These are phyloP conservation scores for Sporothrix mexicana DNA, from an alignment of 2,329 filamentous ascomycete species.

Conservation along the genomic window DNA sequence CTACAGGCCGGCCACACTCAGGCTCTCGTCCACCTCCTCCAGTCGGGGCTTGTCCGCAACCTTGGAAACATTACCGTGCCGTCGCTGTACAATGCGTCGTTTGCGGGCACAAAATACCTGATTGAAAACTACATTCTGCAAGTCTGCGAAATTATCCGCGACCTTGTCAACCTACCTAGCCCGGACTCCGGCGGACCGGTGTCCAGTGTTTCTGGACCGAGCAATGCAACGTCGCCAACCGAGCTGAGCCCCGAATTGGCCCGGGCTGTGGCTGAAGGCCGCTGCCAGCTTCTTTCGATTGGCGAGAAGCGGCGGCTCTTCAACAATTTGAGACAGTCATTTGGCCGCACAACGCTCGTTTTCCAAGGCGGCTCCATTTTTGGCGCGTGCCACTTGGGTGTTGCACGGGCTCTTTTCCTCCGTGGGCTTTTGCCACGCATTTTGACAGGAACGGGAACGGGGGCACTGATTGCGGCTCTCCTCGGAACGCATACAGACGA, in stretches of 20 bases:
- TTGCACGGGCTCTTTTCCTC: constrained; percentile 84
- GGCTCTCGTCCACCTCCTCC: constrained; percentile 76
- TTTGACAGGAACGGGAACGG: constrained; percentile 88
- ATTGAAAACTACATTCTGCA: constrained; percentile 91
- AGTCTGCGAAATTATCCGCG: constrained; percentile 79
- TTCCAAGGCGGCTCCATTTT: constrained; percentile 92
- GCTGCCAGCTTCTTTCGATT: constrained; percentile 30
- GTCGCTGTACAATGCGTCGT: constrained; percentile 81
- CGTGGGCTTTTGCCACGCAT: constrained; percentile 84
- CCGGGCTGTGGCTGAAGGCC: constrained; percentile 35
- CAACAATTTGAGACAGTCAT: constrained; percentile 85
- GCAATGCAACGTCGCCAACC: not conserved
- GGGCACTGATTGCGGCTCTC: constrained; percentile 85
- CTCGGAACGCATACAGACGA: constrained; percentile 87
- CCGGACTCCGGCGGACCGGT: not conserved
- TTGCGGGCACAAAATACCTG: constrained; percentile 85
- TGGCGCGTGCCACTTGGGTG: constrained; percentile 85
- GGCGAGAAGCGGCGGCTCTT: constrained; percentile 76
- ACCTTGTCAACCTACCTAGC: constrained; percentile 72
- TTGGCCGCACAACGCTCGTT: constrained; percentile 83
- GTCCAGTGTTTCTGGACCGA: not conserved
- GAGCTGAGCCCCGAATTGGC: constrained; percentile 35
- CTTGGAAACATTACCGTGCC: constrained; percentile 88
- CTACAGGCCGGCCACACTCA: constrained; percentile 65
- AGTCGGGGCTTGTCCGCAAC: constrained; percentile 80